These are phyloP conservation scores for Raphanus hybrid DNA, from an alignment of 441 rosid species.

Conservation along the genomic window DNA sequence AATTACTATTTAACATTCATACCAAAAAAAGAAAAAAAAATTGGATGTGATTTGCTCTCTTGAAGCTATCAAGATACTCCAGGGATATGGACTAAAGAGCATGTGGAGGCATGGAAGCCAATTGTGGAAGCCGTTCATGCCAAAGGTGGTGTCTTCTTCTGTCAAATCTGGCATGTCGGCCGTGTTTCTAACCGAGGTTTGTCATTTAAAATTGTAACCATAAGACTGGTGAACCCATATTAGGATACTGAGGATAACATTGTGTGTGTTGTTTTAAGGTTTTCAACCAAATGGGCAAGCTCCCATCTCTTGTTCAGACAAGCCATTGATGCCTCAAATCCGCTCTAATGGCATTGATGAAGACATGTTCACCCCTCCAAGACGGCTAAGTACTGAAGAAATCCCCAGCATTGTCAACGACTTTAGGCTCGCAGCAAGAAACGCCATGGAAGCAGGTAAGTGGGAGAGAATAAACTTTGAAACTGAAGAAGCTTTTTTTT, in stretches of 20 bases:
- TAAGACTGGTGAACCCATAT: not conserved
- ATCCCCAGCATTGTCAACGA: too few relatives aligned
- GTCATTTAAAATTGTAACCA: not conserved
- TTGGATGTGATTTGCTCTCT: not conserved
- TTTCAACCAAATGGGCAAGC: constrained; percentile 50
- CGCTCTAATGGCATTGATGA: too few relatives aligned
- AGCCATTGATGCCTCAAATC: too few relatives aligned
- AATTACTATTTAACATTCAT: not conserved
- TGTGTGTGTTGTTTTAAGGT: constrained; percentile 23
- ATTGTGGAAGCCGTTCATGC: constrained; percentile 64
- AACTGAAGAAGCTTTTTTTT: too few relatives aligned
- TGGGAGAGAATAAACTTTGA: too few relatives aligned
- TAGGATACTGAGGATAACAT: not conserved
- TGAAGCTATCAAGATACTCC: constrained; percentile 47
- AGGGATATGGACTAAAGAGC: constrained; percentile 66
- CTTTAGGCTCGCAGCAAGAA: too few relatives aligned
- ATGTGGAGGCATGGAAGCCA: constrained; percentile 69
- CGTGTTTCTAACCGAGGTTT: constrained; percentile 44
- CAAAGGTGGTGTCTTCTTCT: constrained; percentile 57
- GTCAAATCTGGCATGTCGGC: constrained; percentile 37
- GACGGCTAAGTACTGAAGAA: too few relatives aligned
- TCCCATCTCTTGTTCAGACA: too few relatives aligned
- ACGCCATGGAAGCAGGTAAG: not conserved
- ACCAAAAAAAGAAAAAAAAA: too few relatives aligned
- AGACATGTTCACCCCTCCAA: too few relatives aligned